These are phyloP conservation scores for Dendrobium huoshanense DNA, from an alignment of 106 monocot genomes.

Conservation along the genomic window DNA sequence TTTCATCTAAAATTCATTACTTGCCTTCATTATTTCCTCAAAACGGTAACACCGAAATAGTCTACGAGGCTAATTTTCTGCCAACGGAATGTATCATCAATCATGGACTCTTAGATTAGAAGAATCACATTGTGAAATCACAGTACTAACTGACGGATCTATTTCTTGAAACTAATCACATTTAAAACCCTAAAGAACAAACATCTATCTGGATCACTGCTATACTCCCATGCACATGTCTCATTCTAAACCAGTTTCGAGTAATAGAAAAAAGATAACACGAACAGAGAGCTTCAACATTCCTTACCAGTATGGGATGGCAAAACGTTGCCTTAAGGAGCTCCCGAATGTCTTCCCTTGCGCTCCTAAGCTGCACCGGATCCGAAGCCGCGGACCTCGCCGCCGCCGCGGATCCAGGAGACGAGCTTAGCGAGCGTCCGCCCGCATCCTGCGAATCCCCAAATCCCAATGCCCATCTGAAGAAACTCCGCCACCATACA, in stretches of 20 bases:
- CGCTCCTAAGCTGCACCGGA: constrained; percentile 62
- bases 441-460: background rate
- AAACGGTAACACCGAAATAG: too few relatives aligned
- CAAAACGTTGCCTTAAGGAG: constrained; percentile 60
- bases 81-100: background rate
- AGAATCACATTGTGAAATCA: background rate
- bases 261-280: background rate
- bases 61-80: background rate
- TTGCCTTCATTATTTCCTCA: too few relatives aligned
- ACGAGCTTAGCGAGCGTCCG: constrained; percentile 7
- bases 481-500: background rate
- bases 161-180: background rate
- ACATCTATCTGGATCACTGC: background rate
- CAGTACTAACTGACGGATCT: background rate
- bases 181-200: background rate
- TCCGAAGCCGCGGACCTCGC: constrained; percentile 44
- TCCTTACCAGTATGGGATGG: constrained; percentile 76
- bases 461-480: background rate
- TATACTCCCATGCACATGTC: background rate
- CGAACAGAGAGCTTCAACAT: background rate
- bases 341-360: constrained; percentile 81
- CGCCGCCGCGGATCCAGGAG: constrained; percentile 8
- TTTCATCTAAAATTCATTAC: too few relatives aligned
- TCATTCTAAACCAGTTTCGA: background rate
- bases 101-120: background rate